Evolutionary conservation across 805 yeast species (phyloP).

Genomic region (Candida manassasensis): DNA sequence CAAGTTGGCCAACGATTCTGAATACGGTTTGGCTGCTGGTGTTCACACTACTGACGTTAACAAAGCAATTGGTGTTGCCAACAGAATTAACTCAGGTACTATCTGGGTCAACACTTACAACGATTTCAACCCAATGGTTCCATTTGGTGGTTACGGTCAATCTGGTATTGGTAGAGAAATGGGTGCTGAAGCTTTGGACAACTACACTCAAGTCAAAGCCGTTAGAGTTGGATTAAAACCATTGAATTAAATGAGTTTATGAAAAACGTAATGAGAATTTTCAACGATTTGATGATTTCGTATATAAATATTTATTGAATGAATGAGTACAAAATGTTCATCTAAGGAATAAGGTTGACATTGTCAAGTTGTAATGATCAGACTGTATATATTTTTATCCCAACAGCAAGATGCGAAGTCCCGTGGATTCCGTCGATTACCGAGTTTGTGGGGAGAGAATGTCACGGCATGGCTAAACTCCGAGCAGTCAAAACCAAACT

Average conservation of each 20-base stretch:
- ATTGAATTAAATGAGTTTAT: background rate
- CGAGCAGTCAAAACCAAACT: no score
- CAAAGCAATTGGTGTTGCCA: conserved; percentile 72
- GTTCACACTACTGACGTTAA: conserved; percentile 72
- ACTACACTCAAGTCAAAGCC: conserved; percentile 83
- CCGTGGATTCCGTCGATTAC: no score
- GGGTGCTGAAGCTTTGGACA: conserved; percentile 82
- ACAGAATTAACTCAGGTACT: conserved; percentile 78
- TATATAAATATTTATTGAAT: no score
- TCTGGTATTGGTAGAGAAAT: conserved; percentile 93
- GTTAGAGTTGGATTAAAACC: conserved; percentile 50
- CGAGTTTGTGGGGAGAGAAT: no score
- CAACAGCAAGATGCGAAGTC: no score
- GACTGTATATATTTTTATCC: no score
- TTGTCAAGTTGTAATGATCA: no score
- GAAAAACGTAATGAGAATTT: no score
- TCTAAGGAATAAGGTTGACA: no score
- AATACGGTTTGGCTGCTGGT: conserved; percentile 89
- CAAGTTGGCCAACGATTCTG: conserved; percentile 69
- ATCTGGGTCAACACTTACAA: conserved; percentile 90
- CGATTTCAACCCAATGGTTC: conserved; percentile 81
- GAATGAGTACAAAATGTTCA: no score
- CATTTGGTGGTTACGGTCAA: conserved; percentile 90
- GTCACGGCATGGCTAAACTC: no score
- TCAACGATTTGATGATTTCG: no score